Conservation (phyloP, 208 protist species). For the Leishmania aethiopica region DNA sequence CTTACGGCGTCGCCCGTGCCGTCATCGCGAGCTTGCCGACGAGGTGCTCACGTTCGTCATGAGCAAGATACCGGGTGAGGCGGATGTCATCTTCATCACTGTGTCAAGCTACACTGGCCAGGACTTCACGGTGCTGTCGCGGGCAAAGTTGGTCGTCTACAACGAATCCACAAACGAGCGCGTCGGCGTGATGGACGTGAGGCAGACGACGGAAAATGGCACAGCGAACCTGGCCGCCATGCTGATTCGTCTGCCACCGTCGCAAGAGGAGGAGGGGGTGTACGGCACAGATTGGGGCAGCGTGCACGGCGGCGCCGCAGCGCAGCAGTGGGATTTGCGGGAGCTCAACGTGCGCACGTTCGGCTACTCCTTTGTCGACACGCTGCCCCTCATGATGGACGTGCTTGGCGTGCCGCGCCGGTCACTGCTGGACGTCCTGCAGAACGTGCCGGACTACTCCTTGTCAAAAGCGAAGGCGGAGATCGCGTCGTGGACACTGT, state of each 20-base stretch:
- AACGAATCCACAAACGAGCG: conserved; percentile 72
- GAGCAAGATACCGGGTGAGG: conserved; percentile 69
- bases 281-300: background rate
- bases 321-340: conserved; percentile 66
- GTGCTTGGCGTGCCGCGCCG: conserved; percentile 55
- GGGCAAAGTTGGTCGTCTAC: conserved; percentile 50
- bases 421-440: conserved; percentile 51
- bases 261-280: background rate
- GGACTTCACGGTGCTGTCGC: conserved; percentile 57
- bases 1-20: conserved; percentile 3
- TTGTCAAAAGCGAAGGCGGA: conserved; percentile 45
- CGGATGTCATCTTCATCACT: conserved; percentile 69
- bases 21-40: conserved; percentile 59
- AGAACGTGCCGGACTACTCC: conserved; percentile 65
- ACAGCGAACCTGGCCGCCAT: conserved; percentile 71
- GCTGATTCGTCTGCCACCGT: conserved; percentile 53
- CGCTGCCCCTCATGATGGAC: conserved; percentile 75
- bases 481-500: conserved; percentile 40
- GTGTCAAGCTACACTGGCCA: conserved; percentile 83
- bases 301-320: background rate
- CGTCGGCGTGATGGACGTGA: conserved; percentile 64
- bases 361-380: conserved; percentile 84
- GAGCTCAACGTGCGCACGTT: conserved; percentile 77
- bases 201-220: conserved; percentile 55
- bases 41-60: conserved; percentile 82